Percentiles rank a stretch among this genome's conserved stretches.
These are phyloP conservation scores for Sphagnum magellanicum DNA, from an alignment of 228 moss, liverwort and hornwort species.

Conservation along the genomic window DNA sequence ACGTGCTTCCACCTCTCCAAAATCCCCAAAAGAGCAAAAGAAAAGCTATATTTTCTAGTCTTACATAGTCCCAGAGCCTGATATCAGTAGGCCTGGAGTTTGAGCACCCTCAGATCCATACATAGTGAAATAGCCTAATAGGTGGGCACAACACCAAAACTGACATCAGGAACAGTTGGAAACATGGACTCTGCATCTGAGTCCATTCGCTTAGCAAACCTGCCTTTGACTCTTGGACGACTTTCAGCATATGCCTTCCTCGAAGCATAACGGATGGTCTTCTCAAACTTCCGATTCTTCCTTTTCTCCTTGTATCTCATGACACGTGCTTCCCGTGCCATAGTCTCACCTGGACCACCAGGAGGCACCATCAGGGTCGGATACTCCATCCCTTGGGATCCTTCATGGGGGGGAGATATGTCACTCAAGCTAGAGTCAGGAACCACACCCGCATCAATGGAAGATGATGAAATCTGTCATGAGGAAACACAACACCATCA, in stretches of 20 bases:
- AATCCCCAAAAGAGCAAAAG: no score
- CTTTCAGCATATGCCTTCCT: conserved; percentile 53
- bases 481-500: background rate
- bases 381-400: conserved; percentile 23
- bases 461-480: conserved; percentile 45
- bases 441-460: conserved; percentile 41
- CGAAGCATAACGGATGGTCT: conserved; percentile 45
- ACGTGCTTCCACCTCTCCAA: no score
- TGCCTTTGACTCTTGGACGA: conserved; percentile 51
- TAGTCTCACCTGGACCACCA: conserved; percentile 31
- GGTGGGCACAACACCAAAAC: conserved; percentile 32
- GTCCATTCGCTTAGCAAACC: conserved; percentile 44
- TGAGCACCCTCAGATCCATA: no score
- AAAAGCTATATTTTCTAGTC: no score
- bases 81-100: no score
- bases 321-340: conserved; percentile 55
- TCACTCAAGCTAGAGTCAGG: conserved; percentile 48
- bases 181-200: conserved; percentile 17
- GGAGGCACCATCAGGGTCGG: conserved; percentile 19
- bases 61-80: no score
- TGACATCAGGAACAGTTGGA: conserved; percentile 16
- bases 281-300: conserved; percentile 57
- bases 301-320: conserved; percentile 56
- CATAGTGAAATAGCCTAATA: conserved; percentile 3
- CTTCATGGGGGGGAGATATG: conserved; percentile 31